phyloP scores from a whole-genome alignment of 2,329 filamentous ascomycete species.

The Endoconidiophora laricicola region DNA sequence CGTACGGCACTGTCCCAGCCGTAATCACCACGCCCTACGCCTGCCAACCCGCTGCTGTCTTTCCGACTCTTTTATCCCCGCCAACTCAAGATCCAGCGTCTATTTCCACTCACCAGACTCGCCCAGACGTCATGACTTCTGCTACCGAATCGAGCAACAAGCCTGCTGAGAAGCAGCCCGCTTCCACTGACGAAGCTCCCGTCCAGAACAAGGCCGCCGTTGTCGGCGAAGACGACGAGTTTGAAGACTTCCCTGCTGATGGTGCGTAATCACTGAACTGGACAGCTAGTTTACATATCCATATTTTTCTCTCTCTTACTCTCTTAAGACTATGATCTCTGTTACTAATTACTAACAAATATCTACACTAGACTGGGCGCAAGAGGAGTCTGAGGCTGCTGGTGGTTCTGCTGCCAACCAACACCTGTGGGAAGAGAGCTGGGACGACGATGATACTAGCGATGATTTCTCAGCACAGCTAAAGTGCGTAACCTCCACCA shows the following conservation, averaged over 20 bases:
- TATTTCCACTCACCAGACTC: neutral
- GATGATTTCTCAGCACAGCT: constrained; percentile 94
- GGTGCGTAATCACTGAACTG: constrained; percentile 34
- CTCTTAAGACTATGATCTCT: neutral
- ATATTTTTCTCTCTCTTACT: neutral
- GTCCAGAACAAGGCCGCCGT: neutral
- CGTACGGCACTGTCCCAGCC: too few species aligned
- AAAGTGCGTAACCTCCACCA: constrained; percentile 44
- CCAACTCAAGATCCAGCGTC: neutral
- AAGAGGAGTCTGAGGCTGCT: constrained; percentile 76
- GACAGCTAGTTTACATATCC: constrained; percentile 2
- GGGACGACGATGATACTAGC: constrained; percentile 94
- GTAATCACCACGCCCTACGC: too few species aligned
- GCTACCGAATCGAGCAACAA: constrained; percentile 21
- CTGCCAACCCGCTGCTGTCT: too few species aligned
- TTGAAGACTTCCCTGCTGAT: constrained; percentile 96
- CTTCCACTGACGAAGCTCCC: constrained; percentile 22
- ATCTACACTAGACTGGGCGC: constrained; percentile 58
- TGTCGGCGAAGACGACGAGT: constrained; percentile 97
- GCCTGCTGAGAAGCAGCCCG: constrained; percentile 7
- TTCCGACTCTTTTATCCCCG: too few species aligned
- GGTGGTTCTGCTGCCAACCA: constrained; percentile 46
- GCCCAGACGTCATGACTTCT: neutral
- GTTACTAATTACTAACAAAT: neutral
- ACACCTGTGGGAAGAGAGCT: constrained; percentile 98